Conservation (phyloP, 257 asterid genomes). For the Capsicum rhomboideum region DNA sequence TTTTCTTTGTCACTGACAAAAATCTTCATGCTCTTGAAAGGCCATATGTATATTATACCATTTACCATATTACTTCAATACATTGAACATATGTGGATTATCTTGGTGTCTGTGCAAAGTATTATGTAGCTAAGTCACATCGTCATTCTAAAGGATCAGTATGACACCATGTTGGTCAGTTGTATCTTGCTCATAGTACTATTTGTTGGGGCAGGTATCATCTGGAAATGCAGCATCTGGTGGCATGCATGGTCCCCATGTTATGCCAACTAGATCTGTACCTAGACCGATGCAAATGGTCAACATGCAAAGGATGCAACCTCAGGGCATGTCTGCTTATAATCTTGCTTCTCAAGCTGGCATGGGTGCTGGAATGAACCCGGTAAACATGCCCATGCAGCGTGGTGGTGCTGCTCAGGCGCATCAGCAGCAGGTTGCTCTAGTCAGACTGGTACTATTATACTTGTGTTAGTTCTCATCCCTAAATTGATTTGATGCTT, state of each 20-base stretch:
- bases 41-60: background rate
- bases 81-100: background rate
- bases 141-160: background rate
- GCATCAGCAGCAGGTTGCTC: slow-evolving; percentile 71
- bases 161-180: background rate
- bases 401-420: slow-evolving; percentile 80
- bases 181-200: background rate
- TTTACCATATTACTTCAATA: background rate
- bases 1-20: background rate
- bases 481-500: slow-evolving; percentile 6
- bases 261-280: slow-evolving; percentile 67
- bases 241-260: slow-evolving; percentile 69
- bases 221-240: slow-evolving; percentile 62
- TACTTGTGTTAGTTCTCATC: background rate
- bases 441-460: background rate
- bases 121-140: background rate
- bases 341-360: slow-evolving; percentile 82
- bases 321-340: slow-evolving; percentile 76
- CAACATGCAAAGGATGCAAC: slow-evolving; percentile 80
- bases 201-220: slow-evolving; percentile 42
- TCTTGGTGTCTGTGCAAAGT: background rate
- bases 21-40: background rate
- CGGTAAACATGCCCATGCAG: slow-evolving; percentile 80
- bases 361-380: slow-evolving; percentile 70
- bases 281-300: slow-evolving; percentile 78